Base-by-base conservation (phyloP, 75 land plant species). In the Pinus albicaulis region DNA sequence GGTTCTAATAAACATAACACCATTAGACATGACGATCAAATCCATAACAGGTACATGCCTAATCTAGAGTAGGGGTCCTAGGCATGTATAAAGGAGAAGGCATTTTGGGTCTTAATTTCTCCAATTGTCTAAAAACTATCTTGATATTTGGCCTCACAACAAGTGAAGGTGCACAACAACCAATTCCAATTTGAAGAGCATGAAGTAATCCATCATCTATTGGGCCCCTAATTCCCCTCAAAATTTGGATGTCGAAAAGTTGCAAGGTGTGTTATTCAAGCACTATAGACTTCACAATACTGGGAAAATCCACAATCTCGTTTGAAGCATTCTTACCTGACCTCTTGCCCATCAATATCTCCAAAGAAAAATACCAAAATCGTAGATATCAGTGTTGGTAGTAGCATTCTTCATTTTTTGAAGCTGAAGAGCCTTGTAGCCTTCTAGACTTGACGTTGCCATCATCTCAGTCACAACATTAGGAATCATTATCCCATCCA, bases 361-460 rank as follows among this genome's bases (percentile, higher is more conserved):
- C 96, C 78, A 93, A 76, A 20, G 76, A 7, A 93, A 72, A 23
- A 91, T 91, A 59, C 96, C 96, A 76, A 89, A 91, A 57, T 88
- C 82, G 78, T 93, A 93, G 6, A 91, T 87, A 71, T 93, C 96
- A 13, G 94, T 86, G n/a, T 89, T 75, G 55, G 94, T 78, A 62
- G 76, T 89, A 83, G 90, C 88, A 41, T 82, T 86, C 79, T 82
- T 89, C 90, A 91, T 91, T 88, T 77, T 89, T 71, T 81, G 85
- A 15, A 93, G 89, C 76, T 93, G 94, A n/a, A 94, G 94, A 12
- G 96, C 90, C 74, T 91, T 89, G 88, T 91, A 93, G 14, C 96
- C 96, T 26, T 93, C 92, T 2, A 82, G 26, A 59, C 86, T 86
- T 19, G 88, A 84, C 5, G 83, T 87, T 19, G 87, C 81, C 28